Base-by-base conservation (phyloP, 1,139 yeast species). In the Kazachstania sp. region DNA sequence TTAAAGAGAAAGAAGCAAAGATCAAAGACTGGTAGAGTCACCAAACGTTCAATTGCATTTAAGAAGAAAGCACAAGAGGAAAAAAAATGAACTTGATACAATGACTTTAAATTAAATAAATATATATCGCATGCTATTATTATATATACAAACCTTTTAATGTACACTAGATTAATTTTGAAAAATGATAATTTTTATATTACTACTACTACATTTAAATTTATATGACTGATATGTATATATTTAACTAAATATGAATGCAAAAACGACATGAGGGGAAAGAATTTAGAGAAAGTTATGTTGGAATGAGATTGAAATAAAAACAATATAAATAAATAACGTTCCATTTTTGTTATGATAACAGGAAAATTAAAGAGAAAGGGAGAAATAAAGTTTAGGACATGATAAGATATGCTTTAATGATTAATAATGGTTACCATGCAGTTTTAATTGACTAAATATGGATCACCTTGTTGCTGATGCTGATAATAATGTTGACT, bases 1-100 rank as follows among this genome's bases (percentile, higher is more conserved):
- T 71, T 80, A 53, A 77, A 84, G 59, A 83, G 77, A 51, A 75
- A 88, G 66, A 75, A 82, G 48, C 75, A 79, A 49, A 77, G 77
- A 52, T 83, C 80, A 55, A 78, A 62, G 52, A 56, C 64, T 30
- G 68, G 68, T 38, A 62, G 68, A 53, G 67, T 65, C 32, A 64
- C 68, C 15, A 62, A 64, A 47, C 64, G 69, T 54, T 65, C 69
- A 13, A 49, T 52, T 20, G 69, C 66, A 30, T 64, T 58, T 50
- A 65, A 60, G 49, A 58, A 60, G 41, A 23, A 23, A 23, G 43
- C 54, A 20, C 49, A 46, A 29, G 39, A 34, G 9, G 41, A 47
- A 18, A 32, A 44, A n/a, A 36, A 47, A 12, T 23, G 28, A 23
- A 7, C 8, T 23, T 4, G 6, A 2, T 9, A 3, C 28, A 7